These are phyloP conservation scores for Penicillium antarcticum DNA, from an alignment of 495 filamentous ascomycete genomes.

Conservation along the genomic window DNA sequence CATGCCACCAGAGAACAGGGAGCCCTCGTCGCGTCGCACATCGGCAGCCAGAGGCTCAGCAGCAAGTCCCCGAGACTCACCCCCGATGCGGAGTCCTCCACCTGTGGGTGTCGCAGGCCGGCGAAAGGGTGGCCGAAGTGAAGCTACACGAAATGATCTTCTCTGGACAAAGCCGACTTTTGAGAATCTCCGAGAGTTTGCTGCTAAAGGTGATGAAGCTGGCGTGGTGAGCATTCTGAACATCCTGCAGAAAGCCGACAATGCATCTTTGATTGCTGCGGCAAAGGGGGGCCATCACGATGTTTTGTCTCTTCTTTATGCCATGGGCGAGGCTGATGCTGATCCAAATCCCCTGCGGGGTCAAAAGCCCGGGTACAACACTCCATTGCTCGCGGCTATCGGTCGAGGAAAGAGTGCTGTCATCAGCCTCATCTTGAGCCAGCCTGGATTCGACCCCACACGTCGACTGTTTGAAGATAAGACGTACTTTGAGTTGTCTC, in stretches of 20 bases:
- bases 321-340: conserved; percentile 72
- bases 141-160: conserved; percentile 58
- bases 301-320: conserved; percentile 80
- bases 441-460: conserved; percentile 75
- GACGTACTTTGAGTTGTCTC: conserved; percentile 81
- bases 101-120: conserved; percentile 33
- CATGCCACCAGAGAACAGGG: conserved; percentile 47
- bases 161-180: conserved; percentile 59
- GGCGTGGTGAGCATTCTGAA: conserved; percentile 78
- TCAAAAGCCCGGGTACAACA: conserved; percentile 58
- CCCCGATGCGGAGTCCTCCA: conserved; percentile 52
- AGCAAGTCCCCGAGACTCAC: conserved; percentile 61
- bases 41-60: conserved; percentile 44
- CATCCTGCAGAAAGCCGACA: conserved; percentile 71
- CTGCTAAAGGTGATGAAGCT: conserved; percentile 76
- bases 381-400: conserved; percentile 91
- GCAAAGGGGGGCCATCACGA: conserved; percentile 89
- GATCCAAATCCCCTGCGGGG: conserved; percentile 65
- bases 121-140: conserved; percentile 55
- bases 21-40: conserved; percentile 61
- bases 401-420: conserved; percentile 84
- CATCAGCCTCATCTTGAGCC: conserved; percentile 73
- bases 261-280: conserved; percentile 82
- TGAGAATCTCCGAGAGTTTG: conserved; percentile 75
- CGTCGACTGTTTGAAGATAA: conserved; percentile 61